Evolutionary conservation across 345 rosid genomes (phyloP).

Genomic region (Lepidium aucheri): DNA sequence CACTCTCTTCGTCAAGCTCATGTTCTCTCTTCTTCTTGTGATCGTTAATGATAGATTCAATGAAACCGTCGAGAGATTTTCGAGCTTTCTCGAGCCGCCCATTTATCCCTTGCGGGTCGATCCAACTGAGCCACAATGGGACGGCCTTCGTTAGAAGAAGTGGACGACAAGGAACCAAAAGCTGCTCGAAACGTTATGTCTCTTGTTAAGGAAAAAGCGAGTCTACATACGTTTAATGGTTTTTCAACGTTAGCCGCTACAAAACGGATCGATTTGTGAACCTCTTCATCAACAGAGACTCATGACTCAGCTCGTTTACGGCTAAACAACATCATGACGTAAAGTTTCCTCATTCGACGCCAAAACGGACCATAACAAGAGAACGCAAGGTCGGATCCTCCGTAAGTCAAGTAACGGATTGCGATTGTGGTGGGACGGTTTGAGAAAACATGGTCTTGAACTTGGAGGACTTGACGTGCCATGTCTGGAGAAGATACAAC

Average conservation of each 20-base stretch:
- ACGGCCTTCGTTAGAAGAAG: slow-evolving; percentile 38
- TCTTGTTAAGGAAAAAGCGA: slow-evolving; percentile 54
- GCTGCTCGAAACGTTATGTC: slow-evolving; percentile 71
- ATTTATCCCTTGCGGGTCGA: slow-evolving; percentile 44
- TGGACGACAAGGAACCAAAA: slow-evolving; percentile 47
- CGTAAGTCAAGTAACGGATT: slow-evolving; percentile 56
- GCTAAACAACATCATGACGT: slow-evolving; percentile 75
- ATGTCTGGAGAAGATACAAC: slow-evolving; percentile 54
- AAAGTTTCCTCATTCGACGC: slow-evolving; percentile 82
- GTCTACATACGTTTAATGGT: slow-evolving; percentile 46
- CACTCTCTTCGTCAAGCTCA: slow-evolving; percentile 21
- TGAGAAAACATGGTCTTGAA: slow-evolving; percentile 51
- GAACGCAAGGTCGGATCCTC: slow-evolving; percentile 77
- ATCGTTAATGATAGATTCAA: slow-evolving; percentile 58
- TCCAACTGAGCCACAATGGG: slow-evolving; percentile 52
- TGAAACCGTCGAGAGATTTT: slow-evolving; percentile 46
- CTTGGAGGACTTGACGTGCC: slow-evolving; percentile 67
- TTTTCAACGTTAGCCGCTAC: slow-evolving; percentile 29
- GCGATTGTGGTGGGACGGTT: slow-evolving; percentile 69
- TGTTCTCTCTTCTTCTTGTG: slow-evolving; percentile 34
- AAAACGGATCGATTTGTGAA: slow-evolving; percentile 32
- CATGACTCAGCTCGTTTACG: slow-evolving; percentile 76
- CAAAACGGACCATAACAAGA: slow-evolving; percentile 82
- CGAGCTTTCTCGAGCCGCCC: slow-evolving; percentile 52
- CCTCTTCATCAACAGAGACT: slow-evolving; percentile 67